phyloP scores from a whole-genome alignment of 2,329 filamentous ascomycete species.

The Massarina eburnea region DNA sequence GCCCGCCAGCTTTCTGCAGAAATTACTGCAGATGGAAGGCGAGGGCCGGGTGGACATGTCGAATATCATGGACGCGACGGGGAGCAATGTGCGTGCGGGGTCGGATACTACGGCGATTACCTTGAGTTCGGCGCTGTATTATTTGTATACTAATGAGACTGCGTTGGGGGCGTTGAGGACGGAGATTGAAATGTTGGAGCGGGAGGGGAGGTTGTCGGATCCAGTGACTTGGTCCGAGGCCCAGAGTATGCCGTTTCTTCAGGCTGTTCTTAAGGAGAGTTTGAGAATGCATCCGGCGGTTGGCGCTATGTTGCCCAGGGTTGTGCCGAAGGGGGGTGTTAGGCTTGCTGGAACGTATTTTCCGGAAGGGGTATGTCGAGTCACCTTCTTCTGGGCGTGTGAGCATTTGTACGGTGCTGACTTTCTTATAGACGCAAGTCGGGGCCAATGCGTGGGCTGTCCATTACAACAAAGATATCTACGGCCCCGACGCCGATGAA shows the following conservation, averaged over 20 bases:
- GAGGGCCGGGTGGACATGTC: not conserved
- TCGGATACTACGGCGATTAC: conserved; percentile 53
- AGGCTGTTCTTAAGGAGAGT: conserved; percentile 48
- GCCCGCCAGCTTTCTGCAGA: no score
- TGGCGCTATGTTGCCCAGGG: conserved; percentile 42
- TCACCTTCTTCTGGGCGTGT: no score
- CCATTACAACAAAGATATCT: conserved; percentile 46
- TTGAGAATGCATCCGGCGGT: conserved; percentile 48
- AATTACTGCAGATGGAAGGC: not conserved
- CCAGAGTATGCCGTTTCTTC: conserved; percentile 47
- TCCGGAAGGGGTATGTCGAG: conserved; percentile 36
- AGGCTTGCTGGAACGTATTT: conserved; percentile 42
- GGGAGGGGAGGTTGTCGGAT: conserved; percentile 12
- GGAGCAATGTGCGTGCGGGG: conserved; percentile 43
- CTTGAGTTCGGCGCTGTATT: conserved; percentile 49
- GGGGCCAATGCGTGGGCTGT: conserved; percentile 51
- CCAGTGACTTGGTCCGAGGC: conserved; percentile 20
- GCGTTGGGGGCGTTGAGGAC: conserved; percentile 17
- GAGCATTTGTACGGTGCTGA: no score
- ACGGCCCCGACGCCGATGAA: conserved; percentile 37
- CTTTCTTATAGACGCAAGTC: conserved; percentile 44
- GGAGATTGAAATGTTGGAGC: conserved; percentile 19
- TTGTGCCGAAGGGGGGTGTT: conserved; percentile 35
- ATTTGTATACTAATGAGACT: conserved; percentile 44
- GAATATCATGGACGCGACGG: not conserved